Evolutionary conservation across 2,329 filamentous ascomycete species (phyloP).

Genomic region (Coniochaeta hoffmannii): DNA sequence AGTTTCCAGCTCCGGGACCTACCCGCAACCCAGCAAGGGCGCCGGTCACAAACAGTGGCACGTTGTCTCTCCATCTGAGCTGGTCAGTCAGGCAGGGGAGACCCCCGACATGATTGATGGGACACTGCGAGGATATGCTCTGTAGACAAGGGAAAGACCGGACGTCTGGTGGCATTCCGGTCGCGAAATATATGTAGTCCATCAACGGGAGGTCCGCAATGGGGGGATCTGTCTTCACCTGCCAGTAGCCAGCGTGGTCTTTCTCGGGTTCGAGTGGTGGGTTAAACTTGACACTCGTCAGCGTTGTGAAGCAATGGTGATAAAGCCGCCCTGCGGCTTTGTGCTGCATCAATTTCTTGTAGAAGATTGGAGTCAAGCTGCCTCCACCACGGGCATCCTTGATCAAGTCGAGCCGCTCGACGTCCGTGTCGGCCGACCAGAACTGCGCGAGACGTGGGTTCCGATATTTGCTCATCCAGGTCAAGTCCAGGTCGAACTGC

Average conservation of each 20-base stretch:
- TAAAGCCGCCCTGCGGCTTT: constrained; percentile 41
- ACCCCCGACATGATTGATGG: constrained; percentile 55
- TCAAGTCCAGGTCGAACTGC: constrained; percentile 68
- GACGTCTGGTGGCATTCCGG: constrained; percentile 61
- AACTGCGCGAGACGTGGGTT: constrained; percentile 71
- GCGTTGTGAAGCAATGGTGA: constrained; percentile 49
- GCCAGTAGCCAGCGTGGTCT: constrained; percentile 30
- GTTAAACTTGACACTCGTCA: constrained; percentile 45
- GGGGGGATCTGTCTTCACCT: constrained; percentile 43
- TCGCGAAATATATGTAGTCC: constrained; percentile 70
- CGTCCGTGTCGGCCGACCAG: constrained; percentile 67
- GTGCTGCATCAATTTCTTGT: constrained; percentile 59
- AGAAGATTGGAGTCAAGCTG: constrained; percentile 64
- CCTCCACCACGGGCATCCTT: constrained; percentile 62
- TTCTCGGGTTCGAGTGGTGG: too few species aligned
- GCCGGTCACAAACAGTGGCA: constrained; percentile 67
- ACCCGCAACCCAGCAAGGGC: constrained; percentile 59
- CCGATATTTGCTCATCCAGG: constrained; percentile 77
- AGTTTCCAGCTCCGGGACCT: constrained; percentile 65
- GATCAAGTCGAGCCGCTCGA: constrained; percentile 60
- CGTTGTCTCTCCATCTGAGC: constrained; percentile 64
- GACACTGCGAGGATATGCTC: constrained; percentile 50
- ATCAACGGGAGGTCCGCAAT: constrained; percentile 45
- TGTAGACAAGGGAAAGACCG: constrained; percentile 52
- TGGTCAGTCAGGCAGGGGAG: constrained; percentile 70